Conservation (phyloP, 1,139 yeast species). For the Diutina neorugosa region DNA sequence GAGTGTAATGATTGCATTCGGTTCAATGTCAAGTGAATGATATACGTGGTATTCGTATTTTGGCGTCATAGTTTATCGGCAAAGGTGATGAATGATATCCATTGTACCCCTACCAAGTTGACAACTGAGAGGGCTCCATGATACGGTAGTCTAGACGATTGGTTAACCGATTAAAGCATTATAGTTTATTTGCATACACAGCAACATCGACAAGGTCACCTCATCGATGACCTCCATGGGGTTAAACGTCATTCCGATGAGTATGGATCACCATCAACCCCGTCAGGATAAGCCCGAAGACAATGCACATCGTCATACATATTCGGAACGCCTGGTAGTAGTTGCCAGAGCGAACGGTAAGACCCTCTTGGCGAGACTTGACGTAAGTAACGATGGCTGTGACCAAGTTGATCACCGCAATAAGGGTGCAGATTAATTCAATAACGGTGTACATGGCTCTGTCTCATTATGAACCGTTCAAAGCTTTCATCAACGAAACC, state of each 20-base stretch:
- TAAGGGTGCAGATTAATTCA: slow-evolving; percentile 13
- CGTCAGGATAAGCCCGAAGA: slow-evolving; percentile 3
- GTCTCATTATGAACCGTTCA: neutral
- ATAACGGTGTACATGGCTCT: slow-evolving; percentile 4
- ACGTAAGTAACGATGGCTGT: slow-evolving; percentile 13
- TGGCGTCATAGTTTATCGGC: too few relatives aligned
- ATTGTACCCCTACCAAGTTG: too few relatives aligned
- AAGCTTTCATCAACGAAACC: neutral
- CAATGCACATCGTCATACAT: slow-evolving; percentile 1
- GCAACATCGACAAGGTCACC: too few relatives aligned
- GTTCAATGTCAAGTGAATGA: too few relatives aligned
- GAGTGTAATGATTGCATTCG: too few relatives aligned
- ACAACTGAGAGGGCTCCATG: too few relatives aligned
- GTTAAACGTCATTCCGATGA: neutral
- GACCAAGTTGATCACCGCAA: slow-evolving; percentile 13
- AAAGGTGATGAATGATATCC: too few relatives aligned
- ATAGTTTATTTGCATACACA: too few relatives aligned
- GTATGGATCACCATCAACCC: neutral
- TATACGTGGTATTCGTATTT: too few relatives aligned
- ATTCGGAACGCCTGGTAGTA: slow-evolving; percentile 13
- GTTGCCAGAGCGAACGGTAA: slow-evolving; percentile 13
- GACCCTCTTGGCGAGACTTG: slow-evolving; percentile 11
- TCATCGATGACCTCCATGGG: too few relatives aligned
- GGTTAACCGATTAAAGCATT: too few relatives aligned
- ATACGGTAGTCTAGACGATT: too few relatives aligned